Evolutionary conservation across 1,139 yeast genomes (phyloP), one percentile per base, ranked within the genome.

Genomic region (Kodamaea sp.): DNA sequence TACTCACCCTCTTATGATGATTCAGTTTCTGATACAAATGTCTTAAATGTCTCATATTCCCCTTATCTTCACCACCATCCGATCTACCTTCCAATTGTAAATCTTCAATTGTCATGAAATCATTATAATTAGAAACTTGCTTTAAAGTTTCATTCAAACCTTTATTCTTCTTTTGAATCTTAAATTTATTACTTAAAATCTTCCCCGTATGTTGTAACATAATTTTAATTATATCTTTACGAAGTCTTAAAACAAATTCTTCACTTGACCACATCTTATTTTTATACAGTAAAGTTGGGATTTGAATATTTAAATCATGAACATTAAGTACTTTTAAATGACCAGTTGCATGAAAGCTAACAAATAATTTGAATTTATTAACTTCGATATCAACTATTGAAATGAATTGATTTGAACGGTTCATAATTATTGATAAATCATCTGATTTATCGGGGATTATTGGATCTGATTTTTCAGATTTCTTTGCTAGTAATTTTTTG

Each of bases 311-410:
- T 44, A 90, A 72, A 45, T 81, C 78, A 46, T 84, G 83, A 9
- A 89, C 84, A 57, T 88, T 88, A 7, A 88, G 73, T 33, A 89
- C 63, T 44, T 75, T 77, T 39, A 81, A 64, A 38, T 75, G 73
- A 32, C 85, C 84, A 1, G 83, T 75, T 3, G 95, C 96, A 54
- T 81, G 80, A 65, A 86, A 87, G 43, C 95, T 84, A 20, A 88
- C 72, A 32, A 80, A 67, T 33, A 89, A 60, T 22, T 67, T 63
- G 32, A 81, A 70, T 28, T 74, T 68, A 4, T 73, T 65, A 31
- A 89, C 70, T 32, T 72, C 70, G 40, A 87, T 70, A 37, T 75
- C 72, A 22, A 80, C 77, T 32, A 87, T 76, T 30, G 84, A 78
- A 46, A 84, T 72, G 54, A 80, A 84, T 40, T 74, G 74, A 26